Percentiles rank a stretch among this genome's conserved stretches.
These are phyloP conservation scores for Arxiozyma bovina DNA, from an alignment of 1,139 yeast genomes.

Conservation along the genomic window DNA sequence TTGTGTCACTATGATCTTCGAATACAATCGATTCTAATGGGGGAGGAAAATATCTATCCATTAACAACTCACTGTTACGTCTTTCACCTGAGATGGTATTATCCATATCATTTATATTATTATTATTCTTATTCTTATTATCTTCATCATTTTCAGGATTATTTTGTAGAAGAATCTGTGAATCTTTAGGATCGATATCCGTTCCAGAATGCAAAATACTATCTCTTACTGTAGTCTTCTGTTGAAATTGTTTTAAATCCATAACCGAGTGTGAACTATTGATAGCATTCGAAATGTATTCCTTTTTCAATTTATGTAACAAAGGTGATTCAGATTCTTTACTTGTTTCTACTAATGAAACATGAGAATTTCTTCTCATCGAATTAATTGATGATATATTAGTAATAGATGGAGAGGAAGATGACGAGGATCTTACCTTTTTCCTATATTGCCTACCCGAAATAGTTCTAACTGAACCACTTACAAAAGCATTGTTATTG, in stretches of 20 bases:
- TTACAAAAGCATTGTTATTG: constrained; percentile 4
- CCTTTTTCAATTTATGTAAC: constrained; percentile 18
- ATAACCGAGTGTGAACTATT: constrained; percentile 26
- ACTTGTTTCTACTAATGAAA: constrained; percentile 7
- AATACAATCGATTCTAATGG: constrained; percentile 12
- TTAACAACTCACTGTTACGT: not conserved
- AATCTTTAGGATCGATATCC: not conserved
- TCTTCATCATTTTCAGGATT: not conserved
- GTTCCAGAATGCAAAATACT: constrained; percentile 5
- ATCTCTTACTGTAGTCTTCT: constrained; percentile 20
- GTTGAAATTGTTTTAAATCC: constrained; percentile 26
- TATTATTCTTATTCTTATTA: not conserved
- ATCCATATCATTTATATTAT: not conserved
- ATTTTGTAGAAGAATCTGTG: not conserved
- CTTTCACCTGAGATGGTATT: not conserved
- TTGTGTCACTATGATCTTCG: constrained; percentile 19
- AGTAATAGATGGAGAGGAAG: constrained; percentile 4
- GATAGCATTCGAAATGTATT: constrained; percentile 21
- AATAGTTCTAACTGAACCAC: constrained; percentile 8
- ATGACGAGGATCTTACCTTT: constrained; percentile 10
- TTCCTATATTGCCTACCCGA: constrained; percentile 9
- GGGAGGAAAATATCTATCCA: constrained; percentile 1
- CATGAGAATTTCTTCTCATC: constrained; percentile 22
- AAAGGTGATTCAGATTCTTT: constrained; percentile 16
- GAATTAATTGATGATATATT: not conserved